phyloP scores from a whole-genome alignment of 495 filamentous ascomycete species.

The Wilcoxina mikolae region DNA sequence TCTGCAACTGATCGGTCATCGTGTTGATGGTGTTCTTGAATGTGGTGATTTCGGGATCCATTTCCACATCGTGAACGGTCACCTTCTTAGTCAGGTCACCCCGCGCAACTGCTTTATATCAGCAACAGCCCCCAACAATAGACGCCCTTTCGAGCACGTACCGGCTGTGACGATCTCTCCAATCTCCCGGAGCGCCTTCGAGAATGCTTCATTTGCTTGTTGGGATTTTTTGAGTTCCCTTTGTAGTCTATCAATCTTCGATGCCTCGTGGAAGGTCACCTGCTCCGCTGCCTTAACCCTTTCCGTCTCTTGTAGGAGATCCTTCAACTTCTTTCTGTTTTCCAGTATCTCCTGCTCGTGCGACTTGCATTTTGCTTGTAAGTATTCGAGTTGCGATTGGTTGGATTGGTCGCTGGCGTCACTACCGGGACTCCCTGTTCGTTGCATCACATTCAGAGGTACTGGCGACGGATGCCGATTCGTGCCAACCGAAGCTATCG shows the following conservation, averaged over 20 bases:
- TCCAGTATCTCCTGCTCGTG: slow-evolving; percentile 37
- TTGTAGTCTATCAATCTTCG: slow-evolving; percentile 53
- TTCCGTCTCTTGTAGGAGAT: slow-evolving; percentile 47
- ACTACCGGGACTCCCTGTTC: slow-evolving; percentile 24
- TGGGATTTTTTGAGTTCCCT: slow-evolving; percentile 90
- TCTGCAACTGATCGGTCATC: slow-evolving; percentile 98
- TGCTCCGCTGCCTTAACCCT: slow-evolving; percentile 42
- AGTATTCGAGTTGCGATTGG: slow-evolving; percentile 31
- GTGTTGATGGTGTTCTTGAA: slow-evolving; percentile 97
- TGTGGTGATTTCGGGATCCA: slow-evolving; percentile 98
- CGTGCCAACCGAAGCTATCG: slow-evolving; percentile 17
- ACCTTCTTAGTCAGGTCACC: slow-evolving; percentile 98
- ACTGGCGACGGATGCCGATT: slow-evolving; percentile 25
- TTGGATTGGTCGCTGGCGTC: slow-evolving; percentile 28
- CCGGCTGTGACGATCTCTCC: slow-evolving; percentile 53
- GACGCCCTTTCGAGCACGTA: slow-evolving; percentile 11
- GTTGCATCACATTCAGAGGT: slow-evolving; percentile 17
- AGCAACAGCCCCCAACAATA: neutral
- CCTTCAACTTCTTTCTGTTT: slow-evolving; percentile 30
- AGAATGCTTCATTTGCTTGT: slow-evolving; percentile 96
- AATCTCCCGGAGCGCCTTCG: slow-evolving; percentile 92
- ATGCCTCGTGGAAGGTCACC: slow-evolving; percentile 42
- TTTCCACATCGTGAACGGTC: slow-evolving; percentile 84
- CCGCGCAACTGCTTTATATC: slow-evolving; percentile 55
- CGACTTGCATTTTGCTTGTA: slow-evolving; percentile 37